Evolutionary conservation across 306 rosid species (phyloP), one percentile per base, ranked within the genome.

Genomic region (Benincasa hispida): DNA sequence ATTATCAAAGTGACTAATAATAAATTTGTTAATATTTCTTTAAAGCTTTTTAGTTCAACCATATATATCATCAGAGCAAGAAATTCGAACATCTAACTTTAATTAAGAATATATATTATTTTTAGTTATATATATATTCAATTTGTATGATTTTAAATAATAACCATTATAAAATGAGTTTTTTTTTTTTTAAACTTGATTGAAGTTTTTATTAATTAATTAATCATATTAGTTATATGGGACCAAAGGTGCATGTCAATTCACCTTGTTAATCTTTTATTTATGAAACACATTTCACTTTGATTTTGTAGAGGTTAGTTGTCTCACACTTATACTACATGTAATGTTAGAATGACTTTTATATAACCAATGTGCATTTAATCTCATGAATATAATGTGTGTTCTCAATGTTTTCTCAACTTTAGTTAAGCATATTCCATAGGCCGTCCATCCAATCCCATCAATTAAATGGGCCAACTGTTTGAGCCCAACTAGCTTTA

Each of bases 301-400:
- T 55, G 48, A 32, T 55, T 74, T 54, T 54, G 15, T 54, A 17
- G 17, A 2, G 50, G 61, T 30, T 19, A 22, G 62, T 74, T 74
- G 21, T 74, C 77, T 54, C 65, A 74, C 51, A n/a, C 50, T 32
- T 30, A 53, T 74, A 74, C 34, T 74, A 55, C 57, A 25, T 37
- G 25, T 28, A 32, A 32, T 9, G 18, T 30, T 18, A 62, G 47
- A 35, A 65, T 35, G 47, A 34, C 27, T 37, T 62, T 65, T 37
- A 39, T 37, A 39, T 37, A 17, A 63, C n/a, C 19, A 67, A 67
- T 39, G 10, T 67, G 74, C 73, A 39, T 69, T 69, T 69, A 22
- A 2, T 45, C 50, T 41, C 74, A 68, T 68, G n/a, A 17, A 22
- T 42, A 41, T 5, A 10, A 68, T 68, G 12, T 42, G 34, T 12